Conservation (phyloP, 257 asterid genomes). For the Primulina tabacum region DNA sequence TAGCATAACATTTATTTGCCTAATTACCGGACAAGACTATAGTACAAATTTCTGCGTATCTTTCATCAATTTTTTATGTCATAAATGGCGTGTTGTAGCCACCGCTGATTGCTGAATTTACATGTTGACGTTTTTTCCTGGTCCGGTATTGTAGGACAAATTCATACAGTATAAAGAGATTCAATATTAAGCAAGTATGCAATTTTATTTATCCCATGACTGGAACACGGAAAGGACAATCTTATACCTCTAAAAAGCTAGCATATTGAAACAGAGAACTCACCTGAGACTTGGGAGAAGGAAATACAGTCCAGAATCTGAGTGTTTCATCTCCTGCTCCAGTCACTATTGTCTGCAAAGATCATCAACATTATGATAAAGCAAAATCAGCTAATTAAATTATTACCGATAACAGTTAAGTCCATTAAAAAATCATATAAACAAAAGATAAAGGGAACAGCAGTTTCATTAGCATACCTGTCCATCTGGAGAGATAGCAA, state of each 20-base stretch:
- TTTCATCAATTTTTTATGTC: background rate
- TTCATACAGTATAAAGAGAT: background rate
- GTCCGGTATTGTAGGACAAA: background rate
- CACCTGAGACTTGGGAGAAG: conserved; percentile 93
- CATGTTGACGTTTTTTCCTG: background rate
- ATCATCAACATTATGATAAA: background rate
- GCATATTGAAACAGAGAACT: conserved; percentile 2
- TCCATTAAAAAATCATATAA: background rate
- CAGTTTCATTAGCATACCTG: conserved; percentile 47
- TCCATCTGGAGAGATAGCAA: conserved; percentile 97
- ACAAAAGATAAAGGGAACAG: background rate
- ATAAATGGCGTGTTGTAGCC: background rate
- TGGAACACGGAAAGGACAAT: background rate
- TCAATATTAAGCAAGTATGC: background rate
- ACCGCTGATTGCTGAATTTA: background rate
- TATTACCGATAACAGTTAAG: background rate
- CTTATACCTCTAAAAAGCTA: background rate
- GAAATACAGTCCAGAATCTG: conserved; percentile 92
- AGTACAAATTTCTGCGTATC: background rate
- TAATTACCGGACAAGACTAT: background rate
- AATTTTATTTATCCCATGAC: background rate
- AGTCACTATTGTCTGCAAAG: conserved; percentile 81
- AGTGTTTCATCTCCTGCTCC: conserved; percentile 99
- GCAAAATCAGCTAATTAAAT: background rate
- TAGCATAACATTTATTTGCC: background rate